Evolutionary conservation across 805 yeast species (phyloP).

Genomic region (Sungouiella blattae): DNA sequence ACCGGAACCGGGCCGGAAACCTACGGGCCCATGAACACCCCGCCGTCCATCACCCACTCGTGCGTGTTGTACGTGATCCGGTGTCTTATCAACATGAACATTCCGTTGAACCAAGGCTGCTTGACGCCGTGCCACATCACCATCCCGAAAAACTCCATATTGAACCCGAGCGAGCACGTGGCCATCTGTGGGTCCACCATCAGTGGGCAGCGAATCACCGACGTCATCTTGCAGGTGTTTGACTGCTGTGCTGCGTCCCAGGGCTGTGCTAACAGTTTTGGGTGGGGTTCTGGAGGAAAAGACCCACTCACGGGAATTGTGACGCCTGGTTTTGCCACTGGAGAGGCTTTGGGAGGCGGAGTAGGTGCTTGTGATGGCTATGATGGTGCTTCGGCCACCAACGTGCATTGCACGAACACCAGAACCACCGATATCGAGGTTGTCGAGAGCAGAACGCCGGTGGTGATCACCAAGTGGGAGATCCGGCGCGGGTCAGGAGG

Average conservation of each 20-base stretch:
- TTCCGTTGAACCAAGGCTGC: conserved; percentile 93
- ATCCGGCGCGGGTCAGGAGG: conserved; percentile 15
- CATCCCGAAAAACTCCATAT: conserved; percentile 33
- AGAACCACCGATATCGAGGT: no score
- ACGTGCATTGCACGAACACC: no score
- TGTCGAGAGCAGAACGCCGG: no score
- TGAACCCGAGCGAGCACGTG: conserved; percentile 77
- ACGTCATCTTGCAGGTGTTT: conserved; percentile 82
- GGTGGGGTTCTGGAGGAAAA: no score
- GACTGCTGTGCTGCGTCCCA: conserved; percentile 91
- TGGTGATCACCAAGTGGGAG: no score
- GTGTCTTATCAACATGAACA: conserved; percentile 78
- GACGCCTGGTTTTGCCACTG: no score
- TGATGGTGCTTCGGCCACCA: no score
- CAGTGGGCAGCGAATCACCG: conserved; percentile 90
- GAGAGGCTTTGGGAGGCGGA: no score
- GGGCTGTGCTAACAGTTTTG: conserved; percentile 91
- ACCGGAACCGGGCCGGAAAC: conserved; percentile 81
- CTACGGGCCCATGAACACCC: conserved; percentile 89
- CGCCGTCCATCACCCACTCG: conserved; percentile 81
- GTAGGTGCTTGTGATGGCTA: no score
- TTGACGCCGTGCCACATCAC: conserved; percentile 68
- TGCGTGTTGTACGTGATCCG: conserved; percentile 86
- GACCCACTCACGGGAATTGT: no score
- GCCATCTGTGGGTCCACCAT: conserved; percentile 94